phyloP scores from a whole-genome alignment of 163 green algal species.

The Picocystis sp. region DNA sequence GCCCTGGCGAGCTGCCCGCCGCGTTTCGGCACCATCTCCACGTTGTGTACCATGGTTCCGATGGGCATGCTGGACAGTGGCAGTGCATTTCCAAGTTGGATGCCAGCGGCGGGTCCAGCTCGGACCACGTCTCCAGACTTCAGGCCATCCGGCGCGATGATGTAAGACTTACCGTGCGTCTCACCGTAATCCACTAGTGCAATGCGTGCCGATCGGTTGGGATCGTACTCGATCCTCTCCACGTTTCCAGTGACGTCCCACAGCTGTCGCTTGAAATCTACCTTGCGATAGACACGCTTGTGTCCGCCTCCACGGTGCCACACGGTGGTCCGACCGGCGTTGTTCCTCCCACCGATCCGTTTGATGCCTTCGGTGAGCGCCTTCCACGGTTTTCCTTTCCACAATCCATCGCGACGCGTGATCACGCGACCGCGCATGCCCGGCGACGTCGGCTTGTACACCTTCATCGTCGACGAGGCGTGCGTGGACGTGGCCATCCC shows the following conservation, averaged over 20 bases:
- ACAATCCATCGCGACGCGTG: conserved; percentile 44
- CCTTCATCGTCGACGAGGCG: conserved; percentile 21
- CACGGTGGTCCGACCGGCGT: conserved; percentile 47
- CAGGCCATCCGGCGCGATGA: conserved; percentile 45
- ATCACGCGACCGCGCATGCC: conserved; percentile 38
- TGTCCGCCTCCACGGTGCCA: conserved; percentile 58
- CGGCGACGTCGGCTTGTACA: conserved; percentile 50
- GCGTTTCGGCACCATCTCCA: conserved; percentile 60
- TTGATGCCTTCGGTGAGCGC: conserved; percentile 37
- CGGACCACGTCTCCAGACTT: conserved; percentile 18
- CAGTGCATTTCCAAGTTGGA: conserved; percentile 23
- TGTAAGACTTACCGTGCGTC: conserved; percentile 34
- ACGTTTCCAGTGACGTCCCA: conserved; percentile 30
- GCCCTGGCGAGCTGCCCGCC: conserved; percentile 51
- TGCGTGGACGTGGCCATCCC: too few species aligned
- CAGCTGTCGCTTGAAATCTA: conserved; percentile 41
- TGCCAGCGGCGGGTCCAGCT: conserved; percentile 1
- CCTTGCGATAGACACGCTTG: conserved; percentile 44
- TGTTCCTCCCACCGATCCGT: conserved; percentile 58
- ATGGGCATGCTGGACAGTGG: conserved; percentile 47
- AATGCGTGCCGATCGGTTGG: conserved; percentile 68
- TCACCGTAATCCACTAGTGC: conserved; percentile 53
- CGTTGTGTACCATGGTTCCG: conserved; percentile 65
- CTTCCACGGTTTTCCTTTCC: conserved; percentile 58
- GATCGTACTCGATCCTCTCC: conserved; percentile 81